A percentile compares a stretch with the other conserved stretches of the same genome.
Evolutionary conservation across 2,329 filamentous ascomycete genomes (phyloP).

Genomic region (Colletotrichum sp.): DNA sequence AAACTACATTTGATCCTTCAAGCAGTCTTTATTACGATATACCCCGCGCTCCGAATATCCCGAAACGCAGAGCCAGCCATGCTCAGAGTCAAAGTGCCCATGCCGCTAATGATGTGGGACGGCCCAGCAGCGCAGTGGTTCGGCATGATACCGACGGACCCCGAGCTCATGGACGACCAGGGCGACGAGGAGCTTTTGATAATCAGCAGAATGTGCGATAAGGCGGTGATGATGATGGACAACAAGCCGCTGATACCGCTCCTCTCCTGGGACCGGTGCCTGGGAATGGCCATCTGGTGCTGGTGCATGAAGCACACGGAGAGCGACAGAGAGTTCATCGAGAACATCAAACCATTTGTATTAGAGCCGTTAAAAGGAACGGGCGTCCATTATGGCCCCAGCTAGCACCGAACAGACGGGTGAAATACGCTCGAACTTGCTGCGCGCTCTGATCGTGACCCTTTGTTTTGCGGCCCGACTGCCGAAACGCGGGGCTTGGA

Average conservation of each 20-base stretch:
- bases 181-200: not conserved
- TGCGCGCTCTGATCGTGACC: not conserved
- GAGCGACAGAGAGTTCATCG: conserved; percentile 8
- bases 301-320: conserved; percentile 8
- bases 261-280: conserved; percentile 3
- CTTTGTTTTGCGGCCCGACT: not conserved
- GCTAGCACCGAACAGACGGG: not conserved
- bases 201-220: conserved; percentile 6
- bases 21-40: conserved; percentile 11
- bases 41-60: not conserved
- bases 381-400: not conserved
- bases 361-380: not conserved
- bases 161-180: not conserved
- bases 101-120: conserved; percentile 5
- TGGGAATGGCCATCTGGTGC: conserved; percentile 13
- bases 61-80: conserved; percentile 4
- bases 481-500: not conserved
- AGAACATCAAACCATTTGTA: conserved; percentile 12
- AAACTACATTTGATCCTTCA: conserved; percentile 12
- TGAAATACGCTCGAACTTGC: not conserved
- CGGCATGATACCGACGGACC: not conserved
- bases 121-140: not conserved
- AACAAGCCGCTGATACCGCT: conserved; percentile 1
- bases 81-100: not conserved
- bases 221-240: not conserved